Conservation (phyloP, 768 basidiomycete species). For the Lanmaoa pseudosensibilis region DNA sequence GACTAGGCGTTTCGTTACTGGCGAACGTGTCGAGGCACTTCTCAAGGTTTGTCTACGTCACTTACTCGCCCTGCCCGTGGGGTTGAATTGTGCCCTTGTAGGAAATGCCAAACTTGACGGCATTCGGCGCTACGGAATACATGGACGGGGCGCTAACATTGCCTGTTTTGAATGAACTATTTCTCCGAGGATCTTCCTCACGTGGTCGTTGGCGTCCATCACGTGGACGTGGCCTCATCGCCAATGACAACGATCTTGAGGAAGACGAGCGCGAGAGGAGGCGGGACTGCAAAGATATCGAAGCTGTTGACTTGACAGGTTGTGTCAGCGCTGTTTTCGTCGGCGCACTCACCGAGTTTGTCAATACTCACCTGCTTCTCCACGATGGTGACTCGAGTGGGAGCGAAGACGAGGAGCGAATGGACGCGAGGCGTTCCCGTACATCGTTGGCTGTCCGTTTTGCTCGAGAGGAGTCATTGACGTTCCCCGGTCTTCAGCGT, state of each 20-base stretch:
- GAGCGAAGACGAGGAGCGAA: slow-evolving; percentile 40
- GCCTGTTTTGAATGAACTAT: slow-evolving; percentile 83
- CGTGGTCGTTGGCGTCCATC: slow-evolving; percentile 67
- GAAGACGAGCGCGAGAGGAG: slow-evolving; percentile 77
- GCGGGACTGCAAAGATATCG: slow-evolving; percentile 71
- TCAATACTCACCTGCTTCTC: slow-evolving; percentile 57
- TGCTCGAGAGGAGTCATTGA: slow-evolving; percentile 48
- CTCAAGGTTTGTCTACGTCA: slow-evolving; percentile 56
- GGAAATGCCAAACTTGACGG: slow-evolving; percentile 85
- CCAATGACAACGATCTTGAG: slow-evolving; percentile 59
- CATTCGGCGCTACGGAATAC: slow-evolving; percentile 97
- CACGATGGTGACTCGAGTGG: slow-evolving; percentile 44
- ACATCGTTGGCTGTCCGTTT: slow-evolving; percentile 33
- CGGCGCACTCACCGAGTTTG: slow-evolving; percentile 81
- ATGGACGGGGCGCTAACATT: slow-evolving; percentile 93
- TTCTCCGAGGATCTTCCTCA: slow-evolving; percentile 79
- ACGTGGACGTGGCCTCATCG: slow-evolving; percentile 56
- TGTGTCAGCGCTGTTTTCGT: slow-evolving; percentile 92
- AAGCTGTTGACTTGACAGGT: slow-evolving; percentile 92
- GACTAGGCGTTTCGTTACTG: slow-evolving; percentile 89
- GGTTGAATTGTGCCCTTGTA: slow-evolving; percentile 31
- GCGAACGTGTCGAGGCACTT: slow-evolving; percentile 75
- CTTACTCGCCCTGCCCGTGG: slow-evolving; percentile 1
- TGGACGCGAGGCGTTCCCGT: slow-evolving; percentile 36
- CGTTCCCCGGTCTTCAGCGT: slow-evolving; percentile 70